A percentile compares a stretch with the other conserved stretches of the same genome.
Evolutionary conservation across 306 rosid species (phyloP).

Genomic region (Herpetospermum pedunculosum): DNA sequence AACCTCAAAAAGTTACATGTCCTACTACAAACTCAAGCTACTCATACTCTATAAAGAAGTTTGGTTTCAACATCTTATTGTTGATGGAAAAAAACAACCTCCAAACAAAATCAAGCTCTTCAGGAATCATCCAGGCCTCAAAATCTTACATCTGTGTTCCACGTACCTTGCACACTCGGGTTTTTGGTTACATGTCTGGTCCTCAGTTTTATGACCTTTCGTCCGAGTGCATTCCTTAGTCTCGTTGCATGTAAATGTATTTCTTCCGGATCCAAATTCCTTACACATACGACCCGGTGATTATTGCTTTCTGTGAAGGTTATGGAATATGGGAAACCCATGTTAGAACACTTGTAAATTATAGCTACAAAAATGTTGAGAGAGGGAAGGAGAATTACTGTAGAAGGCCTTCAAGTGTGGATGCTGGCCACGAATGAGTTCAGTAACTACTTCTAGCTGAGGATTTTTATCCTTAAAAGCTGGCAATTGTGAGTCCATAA

Average conservation of each 20-base stretch:
- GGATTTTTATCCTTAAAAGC: conserved; percentile 62
- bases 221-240: conserved; percentile 75
- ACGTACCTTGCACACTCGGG: conserved; percentile 92
- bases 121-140: conserved; percentile 12
- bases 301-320: conserved; percentile 48
- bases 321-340: not conserved
- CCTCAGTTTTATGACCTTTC: conserved; percentile 83
- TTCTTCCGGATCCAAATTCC: conserved; percentile 76
- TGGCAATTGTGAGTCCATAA: conserved; percentile 73
- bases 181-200: conserved; percentile 74
- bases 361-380: not conserved
- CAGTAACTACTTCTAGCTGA: conserved; percentile 74
- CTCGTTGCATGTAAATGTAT: conserved; percentile 48
- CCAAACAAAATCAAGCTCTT: not conserved
- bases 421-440: conserved; percentile 89
- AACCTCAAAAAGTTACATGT: not conserved
- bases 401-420: conserved; percentile 75
- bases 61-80: not conserved
- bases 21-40: not conserved
- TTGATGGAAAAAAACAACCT: not conserved
- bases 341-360: not conserved
- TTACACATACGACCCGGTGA: conserved; percentile 71
- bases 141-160: conserved; percentile 62
- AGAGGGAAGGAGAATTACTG: conserved; percentile 33
- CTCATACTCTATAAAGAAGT: not conserved